Conservation (phyloP, 768 basidiomycete species). For the Brasilioporus rufonigricans region DNA sequence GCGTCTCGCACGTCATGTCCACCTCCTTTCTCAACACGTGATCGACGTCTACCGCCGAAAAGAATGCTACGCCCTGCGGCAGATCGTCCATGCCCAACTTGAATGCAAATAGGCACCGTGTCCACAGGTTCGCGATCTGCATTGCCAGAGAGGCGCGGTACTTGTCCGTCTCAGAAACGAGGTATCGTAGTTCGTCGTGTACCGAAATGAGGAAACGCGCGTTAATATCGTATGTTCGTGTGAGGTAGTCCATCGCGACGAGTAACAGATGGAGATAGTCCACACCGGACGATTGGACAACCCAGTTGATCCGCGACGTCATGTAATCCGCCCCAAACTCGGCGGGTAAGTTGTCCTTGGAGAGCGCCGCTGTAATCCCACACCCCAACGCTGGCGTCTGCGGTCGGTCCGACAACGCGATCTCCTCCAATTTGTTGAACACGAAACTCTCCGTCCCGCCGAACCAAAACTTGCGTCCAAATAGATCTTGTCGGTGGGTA, state of each 20-base stretch:
- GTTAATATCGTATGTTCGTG: conserved; percentile 73
- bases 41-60: conserved; percentile 95
- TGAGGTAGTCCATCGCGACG: conserved; percentile 90
- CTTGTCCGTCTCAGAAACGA: conserved; percentile 84
- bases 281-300: conserved; percentile 97
- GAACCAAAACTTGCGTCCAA: conserved; percentile 89
- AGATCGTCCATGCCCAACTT: conserved; percentile 95
- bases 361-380: conserved; percentile 90
- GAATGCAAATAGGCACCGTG: conserved; percentile 84
- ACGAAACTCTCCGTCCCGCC: conserved; percentile 97
- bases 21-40: conserved; percentile 91
- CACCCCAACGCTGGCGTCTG: conserved; percentile 93
- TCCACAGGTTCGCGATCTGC: conserved; percentile 97
- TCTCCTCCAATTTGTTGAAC: conserved; percentile 97
- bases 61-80: conserved; percentile 93
- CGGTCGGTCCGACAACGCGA: conserved; percentile 78
- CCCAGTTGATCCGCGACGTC: conserved; percentile 98
- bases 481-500: conserved; percentile 70
- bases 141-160: conserved; percentile 91
- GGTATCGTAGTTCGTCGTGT: conserved; percentile 94
- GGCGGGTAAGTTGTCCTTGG: conserved; percentile 81
- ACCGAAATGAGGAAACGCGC: conserved; percentile 96
- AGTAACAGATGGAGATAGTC: conserved; percentile 97
- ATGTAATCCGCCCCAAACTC: conserved; percentile 86
- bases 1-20: conserved; percentile 93